Percentiles rank a stretch among this genome's conserved stretches.
These are phyloP conservation scores for Monosporascus sp. DNA, from an alignment of 2,329 filamentous ascomycete species.

Conservation along the genomic window DNA sequence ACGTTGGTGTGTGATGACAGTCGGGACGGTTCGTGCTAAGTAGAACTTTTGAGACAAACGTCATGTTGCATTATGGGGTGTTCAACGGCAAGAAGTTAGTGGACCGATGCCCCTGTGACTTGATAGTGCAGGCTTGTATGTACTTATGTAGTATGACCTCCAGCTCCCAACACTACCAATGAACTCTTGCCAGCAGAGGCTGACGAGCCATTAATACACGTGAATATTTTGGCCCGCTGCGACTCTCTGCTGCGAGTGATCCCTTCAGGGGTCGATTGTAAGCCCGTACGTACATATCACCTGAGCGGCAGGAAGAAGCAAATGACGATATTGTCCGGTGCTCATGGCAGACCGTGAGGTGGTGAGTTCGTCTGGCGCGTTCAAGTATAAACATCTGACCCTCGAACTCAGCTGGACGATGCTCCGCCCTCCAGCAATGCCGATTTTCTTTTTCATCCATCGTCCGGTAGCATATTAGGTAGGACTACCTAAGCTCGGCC, in stretches of 20 bases:
- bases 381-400: background rate
- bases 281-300: background rate
- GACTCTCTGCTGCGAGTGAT: conserved; percentile 6
- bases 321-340: background rate
- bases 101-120: conserved; percentile 6
- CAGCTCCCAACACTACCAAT: conserved; percentile 10
- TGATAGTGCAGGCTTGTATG: conserved; percentile 3
- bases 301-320: background rate
- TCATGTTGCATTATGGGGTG: too few species aligned
- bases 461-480: background rate
- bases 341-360: background rate
- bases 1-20: too few species aligned
- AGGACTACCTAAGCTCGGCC: background rate
- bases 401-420: background rate
- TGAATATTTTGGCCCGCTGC: conserved; percentile 3
- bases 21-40: too few species aligned
- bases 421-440: background rate
- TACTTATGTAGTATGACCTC: background rate
- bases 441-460: background rate
- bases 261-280: background rate
- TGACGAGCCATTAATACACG: conserved; percentile 1
- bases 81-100: background rate
- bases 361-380: background rate
- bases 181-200: conserved; percentile 9
- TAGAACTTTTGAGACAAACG: too few species aligned